Evolutionary conservation across 345 rosid species (phyloP).

Genomic region (Draba incana): DNA sequence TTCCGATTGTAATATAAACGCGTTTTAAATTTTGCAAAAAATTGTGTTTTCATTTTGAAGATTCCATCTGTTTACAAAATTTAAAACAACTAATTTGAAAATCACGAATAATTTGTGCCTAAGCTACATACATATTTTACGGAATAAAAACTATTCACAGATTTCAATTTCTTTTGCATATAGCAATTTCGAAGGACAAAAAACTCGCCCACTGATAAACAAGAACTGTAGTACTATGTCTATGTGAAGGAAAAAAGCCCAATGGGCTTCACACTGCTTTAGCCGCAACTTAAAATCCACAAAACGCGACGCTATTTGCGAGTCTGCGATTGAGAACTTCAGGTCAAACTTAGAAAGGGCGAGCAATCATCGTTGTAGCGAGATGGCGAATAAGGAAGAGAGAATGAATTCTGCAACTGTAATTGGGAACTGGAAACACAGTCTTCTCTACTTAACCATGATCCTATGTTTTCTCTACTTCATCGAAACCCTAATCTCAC

Average conservation of each 20-base stretch:
- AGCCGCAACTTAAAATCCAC: not conserved
- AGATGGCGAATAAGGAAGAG: conserved; percentile 20
- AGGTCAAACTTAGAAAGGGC: not conserved
- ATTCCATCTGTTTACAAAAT: too few relatives aligned
- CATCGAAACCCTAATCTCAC: conserved; percentile 49
- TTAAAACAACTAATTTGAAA: too few relatives aligned
- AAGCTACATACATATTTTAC: too few relatives aligned
- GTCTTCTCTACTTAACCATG: conserved; percentile 47
- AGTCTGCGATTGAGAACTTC: not conserved
- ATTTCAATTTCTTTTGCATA: too few relatives aligned
- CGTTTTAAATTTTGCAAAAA: conserved; percentile 2
- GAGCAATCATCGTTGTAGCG: not conserved
- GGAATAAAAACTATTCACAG: too few relatives aligned
- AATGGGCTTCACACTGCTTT: not conserved
- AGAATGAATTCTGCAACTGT: conserved; percentile 18
- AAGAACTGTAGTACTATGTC: too few relatives aligned
- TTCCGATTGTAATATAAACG: conserved; percentile 37
- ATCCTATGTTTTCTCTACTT: conserved; percentile 49
- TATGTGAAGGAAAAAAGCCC: too few relatives aligned
- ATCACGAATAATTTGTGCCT: too few relatives aligned
- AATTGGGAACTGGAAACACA: conserved; percentile 44
- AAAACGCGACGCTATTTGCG: not conserved
- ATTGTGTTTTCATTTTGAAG: not conserved
- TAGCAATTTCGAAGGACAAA: too few relatives aligned
- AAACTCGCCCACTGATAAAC: too few relatives aligned